phyloP scores from a whole-genome alignment of 1,284 basidiomycete species.

The Cryptococcus maquisensis region DNA sequence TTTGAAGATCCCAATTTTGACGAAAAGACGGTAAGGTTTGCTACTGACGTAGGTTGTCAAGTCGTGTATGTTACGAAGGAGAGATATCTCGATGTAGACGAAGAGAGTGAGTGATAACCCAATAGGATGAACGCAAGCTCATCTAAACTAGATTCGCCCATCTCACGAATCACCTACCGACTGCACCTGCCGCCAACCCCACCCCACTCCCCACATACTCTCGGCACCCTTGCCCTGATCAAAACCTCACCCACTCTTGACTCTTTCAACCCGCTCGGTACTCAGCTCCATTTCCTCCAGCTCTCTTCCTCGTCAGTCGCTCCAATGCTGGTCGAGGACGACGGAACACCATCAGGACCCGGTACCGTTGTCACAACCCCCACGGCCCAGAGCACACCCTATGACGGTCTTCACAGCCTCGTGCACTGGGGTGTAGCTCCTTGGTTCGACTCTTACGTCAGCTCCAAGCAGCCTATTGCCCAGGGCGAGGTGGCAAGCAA shows the following conservation, averaged over 20 bases:
- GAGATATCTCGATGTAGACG: slow-evolving; percentile 32
- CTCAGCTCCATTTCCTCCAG: slow-evolving; percentile 88
- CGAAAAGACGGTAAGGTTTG: slow-evolving; percentile 44
- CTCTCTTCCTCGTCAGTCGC: slow-evolving; percentile 53
- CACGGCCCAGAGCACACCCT: slow-evolving; percentile 60
- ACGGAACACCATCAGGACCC: slow-evolving; percentile 26
- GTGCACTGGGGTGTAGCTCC: slow-evolving; percentile 95
- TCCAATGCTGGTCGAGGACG: slow-evolving; percentile 25
- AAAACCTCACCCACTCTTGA: slow-evolving; percentile 84
- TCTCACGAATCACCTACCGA: slow-evolving; percentile 35
- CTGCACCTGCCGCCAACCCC: slow-evolving; percentile 47
- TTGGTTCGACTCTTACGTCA: slow-evolving; percentile 95
- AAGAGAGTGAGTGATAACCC: slow-evolving; percentile 26
- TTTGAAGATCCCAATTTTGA: slow-evolving; percentile 45
- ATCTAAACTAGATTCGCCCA: slow-evolving; percentile 20
- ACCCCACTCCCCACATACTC: slow-evolving; percentile 65
- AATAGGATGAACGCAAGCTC: background rate
- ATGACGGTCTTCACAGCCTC: slow-evolving; percentile 93
- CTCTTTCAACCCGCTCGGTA: slow-evolving; percentile 67
- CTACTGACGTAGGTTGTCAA: slow-evolving; percentile 40
- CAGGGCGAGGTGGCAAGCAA: slow-evolving; percentile 68
- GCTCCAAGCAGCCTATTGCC: slow-evolving; percentile 51
- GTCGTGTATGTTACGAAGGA: slow-evolving; percentile 47
- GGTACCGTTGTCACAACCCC: slow-evolving; percentile 41
- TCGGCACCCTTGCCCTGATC: slow-evolving; percentile 88